Evolutionary conservation across 2,329 filamentous ascomycete species (phyloP).

Genomic region (Diplodia scrobiculata): DNA sequence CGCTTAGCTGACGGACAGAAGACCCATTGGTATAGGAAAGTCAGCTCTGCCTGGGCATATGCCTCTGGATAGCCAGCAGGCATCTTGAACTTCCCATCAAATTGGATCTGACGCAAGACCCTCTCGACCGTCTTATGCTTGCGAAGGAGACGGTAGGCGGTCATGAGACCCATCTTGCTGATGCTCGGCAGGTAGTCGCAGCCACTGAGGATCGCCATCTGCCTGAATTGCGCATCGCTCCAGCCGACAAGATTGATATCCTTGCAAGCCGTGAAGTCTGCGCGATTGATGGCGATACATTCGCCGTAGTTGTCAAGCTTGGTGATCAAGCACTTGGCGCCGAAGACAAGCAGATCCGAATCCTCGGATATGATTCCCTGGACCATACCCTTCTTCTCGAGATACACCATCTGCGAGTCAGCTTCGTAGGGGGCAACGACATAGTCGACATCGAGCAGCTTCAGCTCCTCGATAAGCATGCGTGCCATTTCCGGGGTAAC

Average conservation of each 20-base stretch:
- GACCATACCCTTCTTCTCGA: constrained; percentile 82
- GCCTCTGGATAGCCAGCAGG: constrained; percentile 77
- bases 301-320: constrained; percentile 94
- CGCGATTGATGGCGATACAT: constrained; percentile 86
- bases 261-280: constrained; percentile 83
- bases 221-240: constrained; percentile 86
- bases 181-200: constrained; percentile 94
- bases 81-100: constrained; percentile 81
- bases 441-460: constrained; percentile 76
- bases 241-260: constrained; percentile 89
- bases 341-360: constrained; percentile 93
- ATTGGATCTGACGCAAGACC: constrained; percentile 78
- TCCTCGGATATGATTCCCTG: constrained; percentile 92
- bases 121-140: constrained; percentile 87
- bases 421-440: constrained; percentile 97
- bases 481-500: constrained; percentile 95
- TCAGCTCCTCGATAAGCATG: constrained; percentile 86
- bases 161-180: constrained; percentile 85
- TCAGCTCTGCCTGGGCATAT: constrained; percentile 85
- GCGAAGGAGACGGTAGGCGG: constrained; percentile 83
- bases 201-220: constrained; percentile 94
- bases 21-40: constrained; percentile 92
- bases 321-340: constrained; percentile 83
- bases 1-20: constrained; percentile 75
- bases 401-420: constrained; percentile 92